These are phyloP conservation scores for Xanthoparmelia taractica DNA, from an alignment of 495 filamentous ascomycete genomes.

Conservation along the genomic window DNA sequence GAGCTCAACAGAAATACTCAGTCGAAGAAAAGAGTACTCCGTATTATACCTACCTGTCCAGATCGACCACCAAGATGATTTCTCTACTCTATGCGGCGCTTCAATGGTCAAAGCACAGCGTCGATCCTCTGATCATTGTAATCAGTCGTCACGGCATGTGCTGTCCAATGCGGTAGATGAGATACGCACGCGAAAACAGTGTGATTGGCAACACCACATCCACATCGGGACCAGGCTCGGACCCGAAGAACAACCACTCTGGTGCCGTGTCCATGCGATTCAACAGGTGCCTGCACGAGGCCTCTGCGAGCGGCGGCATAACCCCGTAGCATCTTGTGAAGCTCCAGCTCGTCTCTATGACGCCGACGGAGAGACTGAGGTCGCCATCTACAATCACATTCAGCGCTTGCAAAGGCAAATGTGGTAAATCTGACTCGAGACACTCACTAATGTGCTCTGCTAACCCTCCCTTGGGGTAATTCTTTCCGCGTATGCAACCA, in stretches of 20 bases:
- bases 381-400: too few relatives aligned
- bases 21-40: background rate
- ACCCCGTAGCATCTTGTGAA: too few relatives aligned
- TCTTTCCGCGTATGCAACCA: too few relatives aligned
- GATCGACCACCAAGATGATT: background rate
- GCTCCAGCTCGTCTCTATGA: too few relatives aligned
- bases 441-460: too few relatives aligned
- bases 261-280: background rate
- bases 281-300: too few relatives aligned
- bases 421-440: too few relatives aligned
- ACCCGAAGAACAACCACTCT: background rate
- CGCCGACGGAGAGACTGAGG: too few relatives aligned
- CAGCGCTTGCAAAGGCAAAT: too few relatives aligned
- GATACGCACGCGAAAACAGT: background rate
- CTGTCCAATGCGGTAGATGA: background rate
- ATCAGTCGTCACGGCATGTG: background rate
- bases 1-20: too few relatives aligned
- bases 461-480: too few relatives aligned
- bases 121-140: background rate
- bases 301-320: too few relatives aligned
- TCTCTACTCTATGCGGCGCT: background rate
- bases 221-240: background rate
- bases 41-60: background rate
- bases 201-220: background rate
- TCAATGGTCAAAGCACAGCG: background rate